Conservation (phyloP, 2,329 filamentous ascomycete species). For the Aspergillus niger region DNA sequence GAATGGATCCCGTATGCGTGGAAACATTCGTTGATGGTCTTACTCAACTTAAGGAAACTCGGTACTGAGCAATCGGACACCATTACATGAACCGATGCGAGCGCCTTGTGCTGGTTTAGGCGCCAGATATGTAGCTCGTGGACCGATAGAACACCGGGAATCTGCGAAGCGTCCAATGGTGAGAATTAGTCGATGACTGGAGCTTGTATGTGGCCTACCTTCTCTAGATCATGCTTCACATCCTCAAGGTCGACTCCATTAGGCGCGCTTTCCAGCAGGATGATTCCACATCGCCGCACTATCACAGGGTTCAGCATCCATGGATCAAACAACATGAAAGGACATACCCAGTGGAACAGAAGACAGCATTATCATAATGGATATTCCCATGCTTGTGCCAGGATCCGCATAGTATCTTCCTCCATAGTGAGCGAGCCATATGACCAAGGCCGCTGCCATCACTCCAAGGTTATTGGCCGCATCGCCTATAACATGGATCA, state of each 20-base stretch:
- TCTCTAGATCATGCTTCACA: constrained; percentile 69
- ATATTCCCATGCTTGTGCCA: constrained; percentile 67
- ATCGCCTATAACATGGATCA: constrained; percentile 72
- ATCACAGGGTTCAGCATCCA: neutral
- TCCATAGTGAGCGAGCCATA: constrained; percentile 64
- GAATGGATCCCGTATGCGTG: constrained; percentile 75
- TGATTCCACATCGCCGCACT: constrained; percentile 53
- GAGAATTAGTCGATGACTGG: neutral
- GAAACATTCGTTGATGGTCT: constrained; percentile 67
- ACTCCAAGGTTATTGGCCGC: constrained; percentile 76
- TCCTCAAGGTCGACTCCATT: constrained; percentile 61
- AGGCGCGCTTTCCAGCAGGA: constrained; percentile 69
- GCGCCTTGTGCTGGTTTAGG: constrained; percentile 67
- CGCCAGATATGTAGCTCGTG: constrained; percentile 76
- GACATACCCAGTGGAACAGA: constrained; percentile 45
- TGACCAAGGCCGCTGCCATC: constrained; percentile 67
- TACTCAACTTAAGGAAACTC: constrained; percentile 62
- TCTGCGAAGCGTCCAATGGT: constrained; percentile 44
- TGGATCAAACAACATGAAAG: neutral
- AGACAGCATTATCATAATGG: constrained; percentile 69
- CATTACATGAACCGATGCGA: constrained; percentile 70
- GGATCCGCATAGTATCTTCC: constrained; percentile 72
- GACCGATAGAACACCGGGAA: constrained; percentile 66
- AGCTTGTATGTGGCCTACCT: constrained; percentile 42
- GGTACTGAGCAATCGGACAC: constrained; percentile 60